Evolutionary conservation across 2,329 filamentous ascomycete species (phyloP), one percentile per base, ranked within the genome.

Genomic region (Aplosporella prunicola): DNA sequence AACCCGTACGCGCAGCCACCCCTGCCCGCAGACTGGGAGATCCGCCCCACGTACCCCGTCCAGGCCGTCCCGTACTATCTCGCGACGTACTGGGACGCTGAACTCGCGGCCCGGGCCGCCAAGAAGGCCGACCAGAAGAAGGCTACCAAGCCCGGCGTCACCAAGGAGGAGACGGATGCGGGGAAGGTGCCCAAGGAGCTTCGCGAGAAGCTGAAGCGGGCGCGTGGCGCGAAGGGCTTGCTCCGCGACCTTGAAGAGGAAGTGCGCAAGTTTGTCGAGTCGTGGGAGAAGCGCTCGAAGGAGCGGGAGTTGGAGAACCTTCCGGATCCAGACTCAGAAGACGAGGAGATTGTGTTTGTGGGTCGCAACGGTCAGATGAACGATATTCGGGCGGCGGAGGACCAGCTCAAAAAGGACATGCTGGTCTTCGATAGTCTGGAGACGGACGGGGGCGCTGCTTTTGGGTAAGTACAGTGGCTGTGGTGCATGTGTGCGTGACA

Each of bases 261-360:
- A 13, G 81, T 96, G 7, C 67, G 91, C 30, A 67, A 68, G 29
- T 95, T 89, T 49, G 72, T 94, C 7, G 58, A 64, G 48, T 65
- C 69, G 52, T 81, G 74, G 67, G 72, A 76, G 43, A 72, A 75
- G 39, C 16, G 28, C 26, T 32, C 17, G 5, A 25, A 26, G 9
- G 61, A 62, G 37, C 63, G 69, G 32, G 63, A 64, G 27, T 71
- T 76, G 38, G 60, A 64, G 8, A 64, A 61, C 4, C 32, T 66
- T 13, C 53, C 51, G 6, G 62, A 67, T 45, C 54, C 58, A 10
- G 69, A 72, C 37, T 68, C 68, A 26, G 72, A 73, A 20, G 86
- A 93, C 44, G 87, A 94, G 44, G 86, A 94, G 62, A 86, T 95
- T 47, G 87, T 95, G 9, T 95, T 95, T 57, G 78, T 93, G 5